Percentiles rank a stretch among this genome's conserved stretches.
Evolutionary conservation across 306 rosid species (phyloP).

Genomic region (Vigna radiata): DNA sequence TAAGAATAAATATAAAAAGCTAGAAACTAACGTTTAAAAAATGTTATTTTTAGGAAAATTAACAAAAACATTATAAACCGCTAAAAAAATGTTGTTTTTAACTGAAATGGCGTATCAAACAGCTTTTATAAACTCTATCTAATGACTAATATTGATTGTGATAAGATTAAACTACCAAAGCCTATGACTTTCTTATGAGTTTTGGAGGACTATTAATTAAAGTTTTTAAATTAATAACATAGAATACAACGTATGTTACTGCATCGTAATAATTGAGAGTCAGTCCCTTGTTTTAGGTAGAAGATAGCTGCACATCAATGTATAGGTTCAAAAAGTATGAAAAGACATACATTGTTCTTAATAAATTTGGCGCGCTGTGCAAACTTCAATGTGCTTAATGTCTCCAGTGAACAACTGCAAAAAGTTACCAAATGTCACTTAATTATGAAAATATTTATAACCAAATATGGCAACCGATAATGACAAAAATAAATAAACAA

Average conservation of each 20-base stretch:
- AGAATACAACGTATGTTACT: conserved; percentile 14
- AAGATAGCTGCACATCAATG: conserved; percentile 20
- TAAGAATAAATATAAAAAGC: too few species aligned
- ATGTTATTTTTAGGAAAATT: too few species aligned
- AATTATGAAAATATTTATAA: conserved; percentile 18
- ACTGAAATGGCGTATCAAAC: too few species aligned
- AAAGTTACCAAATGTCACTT: conserved; percentile 40
- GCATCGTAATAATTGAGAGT: conserved; percentile 7
- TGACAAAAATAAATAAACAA: conserved; percentile 5
- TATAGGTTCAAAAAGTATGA: background rate
- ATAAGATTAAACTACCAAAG: background rate
- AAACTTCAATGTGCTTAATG: conserved; percentile 96
- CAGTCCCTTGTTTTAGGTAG: conserved; percentile 2
- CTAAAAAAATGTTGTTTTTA: too few species aligned
- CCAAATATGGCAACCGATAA: conserved; percentile 17
- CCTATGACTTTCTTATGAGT: background rate
- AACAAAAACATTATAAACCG: too few species aligned
- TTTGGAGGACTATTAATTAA: background rate
- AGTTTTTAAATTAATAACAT: conserved; percentile 15
- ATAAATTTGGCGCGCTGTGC: conserved; percentile 98
- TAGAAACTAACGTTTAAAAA: too few species aligned
- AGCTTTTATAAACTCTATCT: background rate
- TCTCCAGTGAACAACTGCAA: conserved; percentile 95
- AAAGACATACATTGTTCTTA: conserved; percentile 81
- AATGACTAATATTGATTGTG: conserved; percentile 10